Evolutionary conservation across 148 eudicot species (phyloP).

Genomic region (Rhododendron ovatum): DNA sequence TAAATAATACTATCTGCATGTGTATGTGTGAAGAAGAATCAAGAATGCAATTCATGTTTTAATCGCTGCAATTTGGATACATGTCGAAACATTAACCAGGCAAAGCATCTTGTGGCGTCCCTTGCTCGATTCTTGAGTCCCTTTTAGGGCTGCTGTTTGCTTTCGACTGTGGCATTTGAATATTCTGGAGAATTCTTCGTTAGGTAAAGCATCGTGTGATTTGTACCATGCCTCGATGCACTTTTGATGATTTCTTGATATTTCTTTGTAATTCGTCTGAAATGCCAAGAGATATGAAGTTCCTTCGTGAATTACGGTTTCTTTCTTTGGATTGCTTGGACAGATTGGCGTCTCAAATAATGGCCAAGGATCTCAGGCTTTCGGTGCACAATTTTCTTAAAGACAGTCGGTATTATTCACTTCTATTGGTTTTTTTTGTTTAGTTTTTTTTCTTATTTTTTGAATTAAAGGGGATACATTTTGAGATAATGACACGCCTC

Average conservation of each 20-base stretch:
- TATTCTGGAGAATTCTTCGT: neutral
- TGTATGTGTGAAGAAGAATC: too few relatives aligned
- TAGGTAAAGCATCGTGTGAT: neutral
- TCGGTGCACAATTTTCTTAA: neutral
- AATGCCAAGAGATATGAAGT: neutral
- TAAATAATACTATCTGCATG: too few relatives aligned
- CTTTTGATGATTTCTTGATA: neutral
- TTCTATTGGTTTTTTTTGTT: neutral
- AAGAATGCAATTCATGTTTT: neutral
- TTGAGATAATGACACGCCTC: too few relatives aligned
- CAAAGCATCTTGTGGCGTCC: neutral
- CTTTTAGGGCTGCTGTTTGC: neutral
- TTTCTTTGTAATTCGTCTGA: neutral
- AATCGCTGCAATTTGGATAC: neutral
- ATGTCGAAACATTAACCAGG: neutral
- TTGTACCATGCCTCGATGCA: neutral
- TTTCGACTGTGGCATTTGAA: neutral
- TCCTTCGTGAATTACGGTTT: neutral
- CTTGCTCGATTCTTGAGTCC: neutral
- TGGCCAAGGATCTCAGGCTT: neutral
- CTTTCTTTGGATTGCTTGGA: neutral
- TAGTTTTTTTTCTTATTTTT: too few relatives aligned
- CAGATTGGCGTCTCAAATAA: slow-evolving; percentile 8
- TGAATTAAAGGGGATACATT: too few relatives aligned
- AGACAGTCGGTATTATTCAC: neutral